Conservation (phyloP, 2,329 filamentous ascomycete species). For the Ceratocystis eucalypticola region DNA sequence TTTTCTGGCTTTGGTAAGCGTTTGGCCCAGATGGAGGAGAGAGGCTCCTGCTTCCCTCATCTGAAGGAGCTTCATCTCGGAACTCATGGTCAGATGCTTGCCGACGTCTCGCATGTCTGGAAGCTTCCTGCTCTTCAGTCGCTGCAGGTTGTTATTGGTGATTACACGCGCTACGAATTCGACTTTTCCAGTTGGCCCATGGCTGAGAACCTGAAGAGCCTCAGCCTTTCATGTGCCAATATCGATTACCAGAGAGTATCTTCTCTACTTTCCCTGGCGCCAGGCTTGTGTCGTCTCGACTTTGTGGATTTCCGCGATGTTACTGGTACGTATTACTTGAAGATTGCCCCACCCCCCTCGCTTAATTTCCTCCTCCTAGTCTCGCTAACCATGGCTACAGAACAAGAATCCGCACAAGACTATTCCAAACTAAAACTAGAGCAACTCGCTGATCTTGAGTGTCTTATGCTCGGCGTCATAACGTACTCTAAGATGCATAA, state of each 20-base stretch:
- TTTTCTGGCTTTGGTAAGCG: slow-evolving; percentile 15
- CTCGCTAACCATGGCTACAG: background rate
- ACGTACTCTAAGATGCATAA: slow-evolving; percentile 6
- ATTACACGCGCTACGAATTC: slow-evolving; percentile 9
- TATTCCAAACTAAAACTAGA: slow-evolving; percentile 15
- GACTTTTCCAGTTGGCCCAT: slow-evolving; percentile 5
- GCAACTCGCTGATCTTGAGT: slow-evolving; percentile 15
- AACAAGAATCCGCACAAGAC: slow-evolving; percentile 7
- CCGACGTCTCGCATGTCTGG: slow-evolving; percentile 9
- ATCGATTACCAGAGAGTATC: slow-evolving; percentile 16
- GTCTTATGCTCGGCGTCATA: slow-evolving; percentile 13
- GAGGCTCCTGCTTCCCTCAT: slow-evolving; percentile 9
- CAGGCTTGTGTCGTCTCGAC: slow-evolving; percentile 10
- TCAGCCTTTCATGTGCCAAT: slow-evolving; percentile 9
- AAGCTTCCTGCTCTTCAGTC: slow-evolving; percentile 7
- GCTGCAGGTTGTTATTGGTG: slow-evolving; percentile 12
- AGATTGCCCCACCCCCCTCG: background rate
- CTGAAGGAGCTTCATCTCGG: slow-evolving; percentile 11
- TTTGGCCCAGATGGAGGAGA: background rate
- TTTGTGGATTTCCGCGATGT: slow-evolving; percentile 15
- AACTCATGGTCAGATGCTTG: slow-evolving; percentile 10
- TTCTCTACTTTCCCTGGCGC: slow-evolving; percentile 8
- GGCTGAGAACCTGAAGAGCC: background rate
- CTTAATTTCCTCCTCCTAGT: background rate
- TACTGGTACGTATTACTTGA: slow-evolving; percentile 7